Evolutionary conservation across 805 yeast species (phyloP).

Genomic region (Suhomyces kilbournensis): DNA sequence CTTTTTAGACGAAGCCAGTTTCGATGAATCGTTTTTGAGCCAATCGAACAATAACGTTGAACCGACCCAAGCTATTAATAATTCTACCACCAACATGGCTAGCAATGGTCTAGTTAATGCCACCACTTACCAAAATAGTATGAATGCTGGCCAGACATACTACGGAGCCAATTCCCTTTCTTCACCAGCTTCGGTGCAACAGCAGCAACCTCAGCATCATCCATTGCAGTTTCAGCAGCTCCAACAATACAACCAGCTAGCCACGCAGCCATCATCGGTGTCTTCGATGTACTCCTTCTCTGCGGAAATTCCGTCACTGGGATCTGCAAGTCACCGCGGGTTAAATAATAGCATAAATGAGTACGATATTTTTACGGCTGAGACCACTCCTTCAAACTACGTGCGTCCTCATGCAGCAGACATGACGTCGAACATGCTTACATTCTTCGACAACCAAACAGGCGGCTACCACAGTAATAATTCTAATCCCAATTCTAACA

Average conservation of each 20-base stretch:
- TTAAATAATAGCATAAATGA: slow-evolving; percentile 1
- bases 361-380: slow-evolving; percentile 4
- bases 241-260: not conserved
- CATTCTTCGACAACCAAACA: slow-evolving; percentile 3
- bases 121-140: slow-evolving; percentile 1
- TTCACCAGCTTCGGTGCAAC: not conserved
- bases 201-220: slow-evolving; percentile 1
- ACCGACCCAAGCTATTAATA: not conserved
- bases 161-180: not conserved
- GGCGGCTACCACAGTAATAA: slow-evolving; percentile 1
- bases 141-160: slow-evolving; percentile 10
- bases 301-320: not conserved
- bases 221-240: slow-evolving; percentile 1
- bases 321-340: not conserved
- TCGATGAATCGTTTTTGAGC: slow-evolving; percentile 5
- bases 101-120: not conserved
- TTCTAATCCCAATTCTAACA: not conserved
- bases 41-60: not conserved
- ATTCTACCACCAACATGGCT: not conserved
- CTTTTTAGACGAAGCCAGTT: slow-evolving; percentile 5
- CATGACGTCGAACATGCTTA: slow-evolving; percentile 1
- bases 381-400: not conserved
- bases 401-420: not conserved
- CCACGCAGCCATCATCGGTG: not conserved
- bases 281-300: slow-evolving; percentile 1